Evolutionary conservation across 352 stramenopile genomes (phyloP), one percentile per base, ranked within the genome.

Genomic region (Aphanomyces astaci): DNA sequence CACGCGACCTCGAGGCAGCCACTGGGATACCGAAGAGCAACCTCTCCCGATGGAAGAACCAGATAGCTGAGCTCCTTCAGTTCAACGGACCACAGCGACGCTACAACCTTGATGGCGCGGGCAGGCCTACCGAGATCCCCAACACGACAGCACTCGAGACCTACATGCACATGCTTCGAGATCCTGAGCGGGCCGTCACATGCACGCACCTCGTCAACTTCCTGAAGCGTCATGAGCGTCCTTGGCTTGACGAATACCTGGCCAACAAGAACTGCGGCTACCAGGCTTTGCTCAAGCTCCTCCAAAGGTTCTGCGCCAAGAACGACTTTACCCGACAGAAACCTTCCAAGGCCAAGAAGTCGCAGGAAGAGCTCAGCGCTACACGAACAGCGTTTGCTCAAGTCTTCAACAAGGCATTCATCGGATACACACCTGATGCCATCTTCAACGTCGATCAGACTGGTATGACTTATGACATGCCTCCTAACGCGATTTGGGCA

Each of bases 401-500:
- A 5, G 45, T 24, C 45, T 53, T 53, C 22, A 7, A 53, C 24
- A n/a, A 25, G 13, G 45, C 22, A 25, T 53, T 53, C 13, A 53
- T 24, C 22, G 45, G 45, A 4, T 53, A 25, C 19, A n/a, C 4
- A 9, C 9, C 19, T 10, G 45, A 53, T 19, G 22, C 45, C 9
- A 53, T 53, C 22, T 9, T 53, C 45, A 75, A 71, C 24, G 28
- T 66, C 0, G 73, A 75, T 36, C 70, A 78, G 57, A 73, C 73
- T 0, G 27, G 10, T 1, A 30, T 74, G 2, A 72, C 57, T 5
- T 59, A 32, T 22, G 67, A 75, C 64, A 65, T n/a, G 10, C 70
- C 73, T 19, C 70, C 52, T 0, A 13, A 22, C 0, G 25, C 51
- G 1, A 67, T 64, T 11, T 78, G 71, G 63, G 59, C 66, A 0